A percentile compares a stretch with the other conserved stretches of the same genome.
Evolutionary conservation across 1,284 basidiomycete genomes (phyloP).

Genomic region (Neotropicomus parvogracilis): DNA sequence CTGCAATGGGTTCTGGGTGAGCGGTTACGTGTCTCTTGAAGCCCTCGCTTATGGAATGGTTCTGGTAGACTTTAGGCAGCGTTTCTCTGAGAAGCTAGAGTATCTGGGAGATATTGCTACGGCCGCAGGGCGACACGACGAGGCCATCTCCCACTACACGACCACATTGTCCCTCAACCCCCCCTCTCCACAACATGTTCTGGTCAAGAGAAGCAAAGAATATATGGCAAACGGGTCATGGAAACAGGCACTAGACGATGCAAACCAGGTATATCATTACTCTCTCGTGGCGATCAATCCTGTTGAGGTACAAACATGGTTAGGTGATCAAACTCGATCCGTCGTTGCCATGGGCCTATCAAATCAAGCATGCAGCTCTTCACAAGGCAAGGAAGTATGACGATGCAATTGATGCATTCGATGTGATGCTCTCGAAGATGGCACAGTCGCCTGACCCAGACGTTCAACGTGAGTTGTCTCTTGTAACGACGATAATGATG

Average conservation of each 20-base stretch:
- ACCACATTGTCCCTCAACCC: neutral
- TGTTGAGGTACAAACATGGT: neutral
- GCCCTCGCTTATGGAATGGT: neutral
- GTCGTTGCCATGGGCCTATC: neutral
- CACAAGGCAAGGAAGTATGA: neutral
- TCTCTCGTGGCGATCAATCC: neutral
- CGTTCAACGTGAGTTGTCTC: neutral
- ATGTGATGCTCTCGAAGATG: neutral
- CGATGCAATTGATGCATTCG: neutral
- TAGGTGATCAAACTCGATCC: neutral
- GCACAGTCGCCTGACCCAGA: neutral
- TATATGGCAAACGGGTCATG: neutral
- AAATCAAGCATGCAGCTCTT: neutral
- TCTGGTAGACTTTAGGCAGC: neutral
- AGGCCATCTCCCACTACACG: neutral
- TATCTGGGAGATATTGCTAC: neutral
- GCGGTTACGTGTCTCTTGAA: neutral
- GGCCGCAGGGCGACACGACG: neutral
- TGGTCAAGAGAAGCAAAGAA: neutral
- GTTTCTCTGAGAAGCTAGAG: neutral
- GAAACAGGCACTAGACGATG: neutral
- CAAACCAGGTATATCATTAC: neutral
- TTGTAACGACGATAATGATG: neutral
- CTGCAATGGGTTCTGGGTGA: neutral
- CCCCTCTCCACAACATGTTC: neutral